These are phyloP conservation scores for Talaromyces ruber DNA, from an alignment of 495 filamentous ascomycete genomes.

Conservation along the genomic window DNA sequence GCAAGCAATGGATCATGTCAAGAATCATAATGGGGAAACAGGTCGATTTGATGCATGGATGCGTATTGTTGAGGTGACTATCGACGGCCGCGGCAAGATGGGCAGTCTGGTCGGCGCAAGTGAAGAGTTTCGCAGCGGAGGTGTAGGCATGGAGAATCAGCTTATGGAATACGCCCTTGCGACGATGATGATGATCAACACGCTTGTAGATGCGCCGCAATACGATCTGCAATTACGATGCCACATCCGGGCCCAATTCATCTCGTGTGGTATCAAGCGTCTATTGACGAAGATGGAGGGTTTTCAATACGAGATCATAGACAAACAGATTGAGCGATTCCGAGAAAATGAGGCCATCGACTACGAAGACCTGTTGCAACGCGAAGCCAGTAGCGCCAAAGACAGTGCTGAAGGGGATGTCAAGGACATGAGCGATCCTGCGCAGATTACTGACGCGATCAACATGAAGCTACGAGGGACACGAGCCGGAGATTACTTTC, in stretches of 20 bases:
- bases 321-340: constrained; percentile 96
- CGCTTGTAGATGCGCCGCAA: constrained; percentile 88
- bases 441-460: constrained; percentile 91
- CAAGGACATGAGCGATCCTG: constrained; percentile 89
- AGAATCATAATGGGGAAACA: constrained; percentile 82
- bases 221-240: constrained; percentile 82
- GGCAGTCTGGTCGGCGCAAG: constrained; percentile 93
- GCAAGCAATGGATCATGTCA: constrained; percentile 87
- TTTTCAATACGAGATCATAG: constrained; percentile 96
- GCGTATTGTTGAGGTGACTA: constrained; percentile 94
- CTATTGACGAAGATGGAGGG: constrained; percentile 95
- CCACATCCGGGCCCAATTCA: constrained; percentile 94
- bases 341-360: constrained; percentile 92
- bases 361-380: constrained; percentile 93
- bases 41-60: constrained; percentile 98
- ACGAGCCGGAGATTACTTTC: constrained; percentile 87
- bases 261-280: constrained; percentile 88
- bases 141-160: constrained; percentile 97
- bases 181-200: constrained; percentile 91
- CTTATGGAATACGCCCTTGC: constrained; percentile 99
- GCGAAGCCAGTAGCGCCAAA: constrained; percentile 81
- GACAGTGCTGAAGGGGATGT: constrained; percentile 85
- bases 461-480: constrained; percentile 75
- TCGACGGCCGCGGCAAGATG: constrained; percentile 97
- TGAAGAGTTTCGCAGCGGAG: constrained; percentile 93